Evolutionary conservation across 1,139 yeast genomes (phyloP).

Genomic region (Debaryomyces sp.): DNA sequence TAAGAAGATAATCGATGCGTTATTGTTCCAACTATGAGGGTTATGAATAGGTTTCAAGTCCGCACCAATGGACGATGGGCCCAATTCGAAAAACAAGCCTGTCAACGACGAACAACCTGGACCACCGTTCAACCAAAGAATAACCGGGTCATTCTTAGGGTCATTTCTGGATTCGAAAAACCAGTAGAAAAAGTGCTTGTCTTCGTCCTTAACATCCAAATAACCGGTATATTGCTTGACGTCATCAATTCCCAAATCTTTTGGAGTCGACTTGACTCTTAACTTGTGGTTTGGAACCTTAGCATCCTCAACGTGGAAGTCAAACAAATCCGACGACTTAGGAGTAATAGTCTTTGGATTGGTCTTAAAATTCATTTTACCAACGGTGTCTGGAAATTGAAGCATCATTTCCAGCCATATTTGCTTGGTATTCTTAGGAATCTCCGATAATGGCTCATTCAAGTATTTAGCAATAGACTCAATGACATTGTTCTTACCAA

Average conservation of each 20-base stretch:
- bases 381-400: conserved; percentile 56
- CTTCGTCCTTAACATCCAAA: conserved; percentile 80
- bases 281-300: conserved; percentile 58
- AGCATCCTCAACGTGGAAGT: conserved; percentile 50
- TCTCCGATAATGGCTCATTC: conserved; percentile 48
- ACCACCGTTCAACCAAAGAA: conserved; percentile 51
- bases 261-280: conserved; percentile 63
- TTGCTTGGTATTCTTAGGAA: conserved; percentile 51
- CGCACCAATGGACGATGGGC: conserved; percentile 41
- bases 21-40: conserved; percentile 47
- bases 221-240: conserved; percentile 88
- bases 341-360: conserved; percentile 48
- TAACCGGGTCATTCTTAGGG: conserved; percentile 46
- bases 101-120: conserved; percentile 50
- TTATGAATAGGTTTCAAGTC: conserved; percentile 40
- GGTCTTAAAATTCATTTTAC: conserved; percentile 50
- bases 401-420: conserved; percentile 65
- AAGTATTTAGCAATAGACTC: conserved; percentile 39
- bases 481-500: conserved; percentile 25
- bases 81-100: conserved; percentile 48
- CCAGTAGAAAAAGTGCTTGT: conserved; percentile 66
- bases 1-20: conserved; percentile 48
- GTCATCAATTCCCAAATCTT: conserved; percentile 69
- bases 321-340: conserved; percentile 48
- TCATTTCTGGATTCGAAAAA: conserved; percentile 49